Evolutionary conservation across 495 filamentous ascomycete species (phyloP).

Genomic region (Penicillium fimorum): DNA sequence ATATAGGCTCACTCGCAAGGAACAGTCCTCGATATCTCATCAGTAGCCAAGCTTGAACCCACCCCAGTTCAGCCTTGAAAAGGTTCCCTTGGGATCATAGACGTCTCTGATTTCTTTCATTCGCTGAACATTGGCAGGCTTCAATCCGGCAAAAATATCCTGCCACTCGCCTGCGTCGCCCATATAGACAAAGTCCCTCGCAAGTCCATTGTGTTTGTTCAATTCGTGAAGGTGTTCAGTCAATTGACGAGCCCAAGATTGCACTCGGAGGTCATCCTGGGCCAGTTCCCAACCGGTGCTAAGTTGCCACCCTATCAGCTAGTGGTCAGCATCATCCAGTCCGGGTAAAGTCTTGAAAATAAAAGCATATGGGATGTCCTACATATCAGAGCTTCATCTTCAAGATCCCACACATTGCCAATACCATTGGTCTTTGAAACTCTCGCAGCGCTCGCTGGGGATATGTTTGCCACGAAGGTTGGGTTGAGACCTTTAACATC

Average conservation of each 20-base stretch:
- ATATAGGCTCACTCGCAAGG: too few relatives aligned
- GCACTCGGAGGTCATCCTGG: too few relatives aligned
- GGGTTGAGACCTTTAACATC: too few relatives aligned
- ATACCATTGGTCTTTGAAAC: conserved; percentile 23
- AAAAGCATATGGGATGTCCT: too few relatives aligned
- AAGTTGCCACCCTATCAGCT: too few relatives aligned
- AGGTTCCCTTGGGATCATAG: conserved; percentile 34
- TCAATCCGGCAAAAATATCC: conserved; percentile 40
- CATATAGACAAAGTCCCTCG: conserved; percentile 31
- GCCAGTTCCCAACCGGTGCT: too few relatives aligned
- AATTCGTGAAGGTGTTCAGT: background rate
- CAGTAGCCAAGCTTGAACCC: conserved; percentile 25
- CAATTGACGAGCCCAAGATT: too few relatives aligned
- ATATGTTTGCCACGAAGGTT: conserved; percentile 9
- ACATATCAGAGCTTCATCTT: conserved; percentile 11
- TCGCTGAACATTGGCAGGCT: conserved; percentile 27
- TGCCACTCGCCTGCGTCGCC: conserved; percentile 42
- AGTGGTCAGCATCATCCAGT: too few relatives aligned
- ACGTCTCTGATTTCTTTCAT: conserved; percentile 32
- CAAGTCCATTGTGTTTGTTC: conserved; percentile 20
- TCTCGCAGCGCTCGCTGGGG: conserved; percentile 12
- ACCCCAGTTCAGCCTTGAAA: conserved; percentile 28
- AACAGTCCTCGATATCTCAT: background rate
- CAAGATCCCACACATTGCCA: conserved; percentile 43
- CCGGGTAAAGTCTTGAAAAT: too few relatives aligned